Percentiles rank a stretch among this genome's conserved stretches.
phyloP scores from a whole-genome alignment of 306 rosid species.

The Glycine soja region DNA sequence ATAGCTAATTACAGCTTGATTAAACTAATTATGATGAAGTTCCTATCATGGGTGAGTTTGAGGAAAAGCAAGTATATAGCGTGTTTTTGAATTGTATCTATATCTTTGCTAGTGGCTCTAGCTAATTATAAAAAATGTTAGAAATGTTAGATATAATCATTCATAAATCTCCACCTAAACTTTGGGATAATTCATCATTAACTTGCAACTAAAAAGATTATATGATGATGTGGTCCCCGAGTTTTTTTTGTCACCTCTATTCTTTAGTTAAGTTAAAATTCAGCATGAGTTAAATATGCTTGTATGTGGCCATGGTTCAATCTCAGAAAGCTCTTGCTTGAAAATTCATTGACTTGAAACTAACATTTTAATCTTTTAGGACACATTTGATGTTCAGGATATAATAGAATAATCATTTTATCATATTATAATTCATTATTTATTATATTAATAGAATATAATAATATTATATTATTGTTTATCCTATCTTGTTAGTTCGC shows the following conservation, averaged over 20 bases:
- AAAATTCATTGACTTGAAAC: neutral
- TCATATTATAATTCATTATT: no score
- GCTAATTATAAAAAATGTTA: neutral
- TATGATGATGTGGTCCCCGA: neutral
- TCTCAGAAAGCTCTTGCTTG: neutral
- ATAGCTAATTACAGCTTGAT: constrained; percentile 11
- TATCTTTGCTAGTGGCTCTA: constrained; percentile 7
- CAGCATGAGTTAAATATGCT: neutral
- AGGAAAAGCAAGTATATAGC: constrained; percentile 14
- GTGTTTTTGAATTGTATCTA: constrained; percentile 6
- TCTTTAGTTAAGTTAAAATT: neutral
- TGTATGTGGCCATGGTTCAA: neutral
- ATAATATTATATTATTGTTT: no score
- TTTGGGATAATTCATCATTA: constrained; percentile 6
- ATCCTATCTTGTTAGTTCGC: no score
- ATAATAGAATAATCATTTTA: no score
- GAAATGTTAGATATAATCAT: neutral
- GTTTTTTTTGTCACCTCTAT: neutral
- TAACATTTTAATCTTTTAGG: neutral
- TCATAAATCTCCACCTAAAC: constrained; percentile 6
- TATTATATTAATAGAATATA: no score
- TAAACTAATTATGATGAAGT: constrained; percentile 10
- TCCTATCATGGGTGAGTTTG: constrained; percentile 5
- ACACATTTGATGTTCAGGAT: neutral
- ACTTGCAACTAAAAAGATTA: neutral